Conservation (phyloP, 805 yeast species). For the Barnettozyma sucrosica region DNA sequence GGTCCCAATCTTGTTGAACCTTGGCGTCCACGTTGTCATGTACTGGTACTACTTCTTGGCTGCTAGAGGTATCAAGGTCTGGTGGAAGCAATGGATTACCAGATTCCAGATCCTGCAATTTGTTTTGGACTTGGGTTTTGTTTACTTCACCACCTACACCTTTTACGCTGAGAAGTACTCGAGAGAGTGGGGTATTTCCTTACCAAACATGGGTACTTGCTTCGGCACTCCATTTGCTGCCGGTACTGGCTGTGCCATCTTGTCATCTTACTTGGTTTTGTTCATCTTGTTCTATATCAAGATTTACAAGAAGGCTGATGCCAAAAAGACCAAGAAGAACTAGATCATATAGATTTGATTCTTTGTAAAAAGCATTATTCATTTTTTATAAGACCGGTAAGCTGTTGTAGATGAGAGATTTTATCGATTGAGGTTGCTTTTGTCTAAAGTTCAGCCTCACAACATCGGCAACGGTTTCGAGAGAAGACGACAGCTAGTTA, state of each 20-base stretch:
- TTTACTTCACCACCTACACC: slow-evolving; percentile 91
- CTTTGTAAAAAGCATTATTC: neutral
- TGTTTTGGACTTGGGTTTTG: slow-evolving; percentile 80
- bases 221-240: slow-evolving; percentile 94
- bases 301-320: slow-evolving; percentile 56
- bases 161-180: slow-evolving; percentile 69
- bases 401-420: neutral
- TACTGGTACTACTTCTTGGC: slow-evolving; percentile 95
- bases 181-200: slow-evolving; percentile 34
- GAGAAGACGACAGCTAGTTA: neutral
- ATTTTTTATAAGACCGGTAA: too few species aligned
- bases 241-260: slow-evolving; percentile 78
- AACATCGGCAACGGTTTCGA: neutral
- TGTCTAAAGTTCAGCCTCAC: neutral
- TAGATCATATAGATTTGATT: neutral
- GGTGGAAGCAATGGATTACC: slow-evolving; percentile 99
- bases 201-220: slow-evolving; percentile 83
- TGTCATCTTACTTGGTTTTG: slow-evolving; percentile 81
- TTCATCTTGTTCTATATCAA: slow-evolving; percentile 90
- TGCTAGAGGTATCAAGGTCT: slow-evolving; percentile 88
- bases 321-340: slow-evolving; percentile 17
- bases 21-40: slow-evolving; percentile 93
- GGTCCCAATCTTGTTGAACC: slow-evolving; percentile 87
- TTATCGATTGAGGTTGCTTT: neutral
- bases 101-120: slow-evolving; percentile 93